phyloP scores from a whole-genome alignment of 306 rosid species.

The Boehmeria nivea region DNA sequence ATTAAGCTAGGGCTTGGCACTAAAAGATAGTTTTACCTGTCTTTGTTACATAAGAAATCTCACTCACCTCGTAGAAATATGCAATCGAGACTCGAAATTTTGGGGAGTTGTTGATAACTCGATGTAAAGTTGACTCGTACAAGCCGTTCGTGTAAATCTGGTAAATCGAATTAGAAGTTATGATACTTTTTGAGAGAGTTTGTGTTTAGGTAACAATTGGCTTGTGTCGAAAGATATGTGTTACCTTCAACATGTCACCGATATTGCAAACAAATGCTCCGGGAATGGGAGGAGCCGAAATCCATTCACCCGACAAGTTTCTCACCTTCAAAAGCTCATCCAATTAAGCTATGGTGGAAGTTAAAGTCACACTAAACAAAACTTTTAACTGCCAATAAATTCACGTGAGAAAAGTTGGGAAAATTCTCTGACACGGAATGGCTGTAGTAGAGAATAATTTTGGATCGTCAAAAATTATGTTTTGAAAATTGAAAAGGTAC shows the following conservation, averaged over 20 bases:
- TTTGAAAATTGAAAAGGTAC: too few relatives aligned
- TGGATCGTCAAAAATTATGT: too few relatives aligned
- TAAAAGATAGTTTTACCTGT: too few relatives aligned
- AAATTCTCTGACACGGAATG: too few relatives aligned
- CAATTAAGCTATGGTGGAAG: conserved; percentile 13
- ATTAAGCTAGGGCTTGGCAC: too few relatives aligned
- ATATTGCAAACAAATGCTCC: conserved; percentile 84
- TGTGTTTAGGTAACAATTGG: background rate
- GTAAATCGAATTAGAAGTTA: conserved; percentile 6
- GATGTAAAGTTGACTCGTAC: conserved; percentile 87
- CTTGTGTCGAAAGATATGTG: too few relatives aligned
- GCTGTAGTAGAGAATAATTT: too few relatives aligned
- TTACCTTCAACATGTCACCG: conserved; percentile 94
- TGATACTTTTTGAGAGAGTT: background rate
- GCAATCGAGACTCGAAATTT: conserved; percentile 70
- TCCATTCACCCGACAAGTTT: conserved; percentile 82
- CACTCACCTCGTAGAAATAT: conserved; percentile 74
- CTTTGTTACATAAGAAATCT: background rate
- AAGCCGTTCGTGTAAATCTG: conserved; percentile 90
- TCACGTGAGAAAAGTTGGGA: background rate
- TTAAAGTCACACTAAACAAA: too few relatives aligned
- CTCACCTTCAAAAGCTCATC: conserved; percentile 58
- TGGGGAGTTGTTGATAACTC: conserved; percentile 57
- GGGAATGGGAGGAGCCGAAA: conserved; percentile 84
- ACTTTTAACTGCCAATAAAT: too few relatives aligned